Conservation (phyloP, 2,329 filamentous ascomycete genomes). For the Colletotrichum truncatum region DNA sequence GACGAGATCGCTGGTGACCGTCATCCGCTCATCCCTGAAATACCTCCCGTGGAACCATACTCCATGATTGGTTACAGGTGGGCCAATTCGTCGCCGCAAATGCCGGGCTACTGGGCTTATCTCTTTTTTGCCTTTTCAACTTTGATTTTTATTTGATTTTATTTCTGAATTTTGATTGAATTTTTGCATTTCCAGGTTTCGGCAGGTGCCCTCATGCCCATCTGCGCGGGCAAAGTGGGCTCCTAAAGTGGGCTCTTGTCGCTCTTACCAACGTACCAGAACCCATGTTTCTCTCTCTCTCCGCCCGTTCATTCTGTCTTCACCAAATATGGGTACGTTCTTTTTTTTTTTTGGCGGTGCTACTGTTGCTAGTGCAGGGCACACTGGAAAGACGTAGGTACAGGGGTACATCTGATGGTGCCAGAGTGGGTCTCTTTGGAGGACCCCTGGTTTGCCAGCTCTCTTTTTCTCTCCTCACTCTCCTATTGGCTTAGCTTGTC, state of each 20-base stretch:
- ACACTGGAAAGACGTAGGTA: background rate
- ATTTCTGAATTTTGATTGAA: conserved; percentile 2
- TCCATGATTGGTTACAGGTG: background rate
- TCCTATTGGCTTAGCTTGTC: conserved; percentile 21
- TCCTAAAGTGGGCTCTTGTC: background rate
- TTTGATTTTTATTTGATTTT: no score
- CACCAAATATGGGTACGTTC: background rate
- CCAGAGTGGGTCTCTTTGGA: background rate
- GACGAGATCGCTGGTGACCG: background rate
- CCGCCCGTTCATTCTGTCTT: no score
- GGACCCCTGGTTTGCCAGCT: conserved; percentile 2
- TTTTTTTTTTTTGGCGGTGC: background rate
- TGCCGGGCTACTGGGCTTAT: no score
- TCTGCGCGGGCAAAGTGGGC: background rate
- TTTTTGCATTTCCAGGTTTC: background rate
- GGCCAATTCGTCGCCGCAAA: background rate
- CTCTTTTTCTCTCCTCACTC: background rate
- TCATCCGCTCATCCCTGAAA: conserved; percentile 20
- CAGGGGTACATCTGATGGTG: background rate
- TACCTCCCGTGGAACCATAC: background rate
- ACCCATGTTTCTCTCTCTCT: no score
- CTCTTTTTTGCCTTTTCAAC: no score
- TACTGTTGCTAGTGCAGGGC: background rate
- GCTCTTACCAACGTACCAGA: no score
- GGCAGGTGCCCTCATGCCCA: background rate